Conservation (phyloP, 306 rosid genomes). For the Astragalus membranaceus region DNA sequence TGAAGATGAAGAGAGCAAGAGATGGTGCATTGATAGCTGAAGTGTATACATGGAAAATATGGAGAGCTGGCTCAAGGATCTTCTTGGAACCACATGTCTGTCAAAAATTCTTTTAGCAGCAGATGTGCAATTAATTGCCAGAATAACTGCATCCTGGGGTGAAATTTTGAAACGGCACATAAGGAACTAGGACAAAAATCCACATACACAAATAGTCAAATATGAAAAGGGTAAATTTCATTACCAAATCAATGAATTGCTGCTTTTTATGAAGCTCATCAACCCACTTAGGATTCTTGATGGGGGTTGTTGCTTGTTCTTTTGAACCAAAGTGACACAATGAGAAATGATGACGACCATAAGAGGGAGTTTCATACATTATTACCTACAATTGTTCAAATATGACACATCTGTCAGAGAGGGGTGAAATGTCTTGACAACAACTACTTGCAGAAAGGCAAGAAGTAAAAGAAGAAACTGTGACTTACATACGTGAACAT, state of each 20-base stretch:
- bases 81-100: conserved; percentile 34
- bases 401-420: conserved; percentile 15
- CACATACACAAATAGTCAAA: neutral
- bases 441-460: conserved; percentile 15
- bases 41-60: conserved; percentile 33
- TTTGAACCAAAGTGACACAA: conserved; percentile 31
- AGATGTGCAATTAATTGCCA: conserved; percentile 68
- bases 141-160: conserved; percentile 62
- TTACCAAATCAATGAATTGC: conserved; percentile 62
- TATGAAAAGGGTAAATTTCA: conserved; percentile 20
- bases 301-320: conserved; percentile 38
- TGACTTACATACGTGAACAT: conserved; percentile 98
- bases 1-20: conserved; percentile 14
- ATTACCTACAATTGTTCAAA: conserved; percentile 52
- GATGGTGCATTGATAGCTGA: neutral
- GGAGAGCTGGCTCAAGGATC: conserved; percentile 36
- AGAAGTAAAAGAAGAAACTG: conserved; percentile 28
- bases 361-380: conserved; percentile 63
- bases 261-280: conserved; percentile 58
- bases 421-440: conserved; percentile 19
- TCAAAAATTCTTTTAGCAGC: conserved; percentile 50
- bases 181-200: conserved; percentile 15
- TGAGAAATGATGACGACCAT: conserved; percentile 75
- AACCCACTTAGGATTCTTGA: conserved; percentile 73
- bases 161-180: conserved; percentile 16